Conservation (phyloP, 2,329 filamentous ascomycete genomes). For the Neonectria neomacrospora region DNA sequence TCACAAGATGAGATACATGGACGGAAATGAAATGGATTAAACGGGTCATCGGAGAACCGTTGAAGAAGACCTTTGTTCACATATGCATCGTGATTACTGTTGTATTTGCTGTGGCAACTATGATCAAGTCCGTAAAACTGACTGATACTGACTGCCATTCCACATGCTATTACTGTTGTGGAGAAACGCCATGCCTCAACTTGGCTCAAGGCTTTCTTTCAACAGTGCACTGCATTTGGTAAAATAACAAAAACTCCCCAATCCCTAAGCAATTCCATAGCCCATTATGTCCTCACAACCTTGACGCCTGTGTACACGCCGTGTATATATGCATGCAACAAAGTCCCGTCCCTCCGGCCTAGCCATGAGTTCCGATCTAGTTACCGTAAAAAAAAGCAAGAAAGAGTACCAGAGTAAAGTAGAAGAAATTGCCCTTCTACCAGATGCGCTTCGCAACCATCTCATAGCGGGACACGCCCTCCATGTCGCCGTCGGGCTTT, state of each 20-base stretch:
- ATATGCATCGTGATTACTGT: neutral
- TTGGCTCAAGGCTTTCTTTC: neutral
- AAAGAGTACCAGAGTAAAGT: neutral
- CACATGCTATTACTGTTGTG: neutral
- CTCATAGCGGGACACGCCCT: slow-evolving; percentile 83
- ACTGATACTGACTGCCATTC: neutral
- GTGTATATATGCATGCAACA: slow-evolving; percentile 4
- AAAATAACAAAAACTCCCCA: neutral
- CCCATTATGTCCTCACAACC: neutral
- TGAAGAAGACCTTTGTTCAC: neutral
- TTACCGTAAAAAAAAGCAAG: neutral
- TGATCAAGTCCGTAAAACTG: neutral
- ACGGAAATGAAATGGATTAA: slow-evolving; percentile 11
- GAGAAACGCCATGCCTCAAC: neutral
- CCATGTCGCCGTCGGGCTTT: slow-evolving; percentile 63
- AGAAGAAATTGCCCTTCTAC: slow-evolving; percentile 58
- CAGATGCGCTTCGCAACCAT: slow-evolving; percentile 98
- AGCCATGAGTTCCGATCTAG: slow-evolving; percentile 21
- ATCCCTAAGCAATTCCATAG: neutral
- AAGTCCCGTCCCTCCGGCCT: slow-evolving; percentile 19
- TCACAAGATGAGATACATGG: slow-evolving; percentile 11
- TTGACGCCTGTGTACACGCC: neutral
- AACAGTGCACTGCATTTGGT: neutral
- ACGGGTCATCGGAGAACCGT: slow-evolving; percentile 4
- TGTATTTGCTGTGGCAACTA: neutral